Base-by-base conservation (phyloP, 1,284 basidiomycete genomes). In the Apiotrichum laibachii region DNA sequence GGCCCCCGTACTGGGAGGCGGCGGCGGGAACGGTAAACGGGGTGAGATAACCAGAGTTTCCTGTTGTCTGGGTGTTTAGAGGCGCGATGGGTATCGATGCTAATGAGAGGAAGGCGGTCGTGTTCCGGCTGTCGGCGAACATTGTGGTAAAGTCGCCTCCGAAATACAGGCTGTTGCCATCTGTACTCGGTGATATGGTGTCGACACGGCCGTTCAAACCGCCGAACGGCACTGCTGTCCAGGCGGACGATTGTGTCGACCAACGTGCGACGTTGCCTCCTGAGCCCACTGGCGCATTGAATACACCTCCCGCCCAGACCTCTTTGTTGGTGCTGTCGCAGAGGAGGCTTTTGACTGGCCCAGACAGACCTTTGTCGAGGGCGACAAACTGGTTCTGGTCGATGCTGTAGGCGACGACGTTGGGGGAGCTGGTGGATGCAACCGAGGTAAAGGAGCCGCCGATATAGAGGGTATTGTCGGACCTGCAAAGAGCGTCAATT, bases 21-120 rank as follows among this genome's bases (percentile, higher is more conserved):
- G 73, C 65, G 45, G 81, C 80, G 57, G 84, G 78, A 35, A 96
- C 80, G 18, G 91, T 86, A 45, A 95, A 82, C 12, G 94, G 93
- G 22, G 93, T 89, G 53, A 96, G 87, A 18, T 92, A 95, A 1
- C 89, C 90, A 6, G 93, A 90, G 71, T 90, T 92, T 0, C 89
- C 88, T 1, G 89, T 88, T 26, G 90, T 88, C 35, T 88, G 87
- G 7, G 85, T 74, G 60, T 72, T 70, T n/a, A 57, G 46, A 4
- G 76, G 74, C 1, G 76, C 74, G 13, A 70, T 69, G 2, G 69
- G 67, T 7, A 67, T 59, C 26, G 75, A 76, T 1, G 69, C 71
- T 40, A 68, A 86, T 12, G 89, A 85, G 62, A 86, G 87, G 31
- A 87, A 86, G 62, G 86, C 87, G 21, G 87, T 86, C 69, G 91